Percentiles rank a stretch among this genome's conserved stretches.
Evolutionary conservation across 2,329 filamentous ascomycete genomes (phyloP).

Genomic region (Venturia oleaginea): DNA sequence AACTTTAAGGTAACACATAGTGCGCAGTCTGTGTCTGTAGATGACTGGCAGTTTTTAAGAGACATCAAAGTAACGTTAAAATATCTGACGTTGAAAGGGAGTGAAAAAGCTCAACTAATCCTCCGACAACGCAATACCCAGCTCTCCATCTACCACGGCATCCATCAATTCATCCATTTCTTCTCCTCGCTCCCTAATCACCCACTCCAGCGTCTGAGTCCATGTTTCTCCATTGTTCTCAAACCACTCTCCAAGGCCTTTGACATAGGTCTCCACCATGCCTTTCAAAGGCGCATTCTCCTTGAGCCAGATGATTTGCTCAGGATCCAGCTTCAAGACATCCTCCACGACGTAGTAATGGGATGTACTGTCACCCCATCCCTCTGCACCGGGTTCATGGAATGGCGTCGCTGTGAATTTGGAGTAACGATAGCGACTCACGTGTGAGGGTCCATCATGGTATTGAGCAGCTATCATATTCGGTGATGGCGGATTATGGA

Average conservation of each 20-base stretch:
- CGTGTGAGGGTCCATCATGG: constrained; percentile 16
- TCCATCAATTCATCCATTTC: constrained; percentile 50
- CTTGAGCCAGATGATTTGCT: constrained; percentile 48
- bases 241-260: constrained; percentile 49
- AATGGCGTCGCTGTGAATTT: constrained; percentile 39
- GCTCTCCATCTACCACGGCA: constrained; percentile 58
- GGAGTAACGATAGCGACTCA: constrained; percentile 32
- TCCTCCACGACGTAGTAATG: constrained; percentile 58
- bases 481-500: constrained; percentile 10
- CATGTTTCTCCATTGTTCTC: constrained; percentile 56
- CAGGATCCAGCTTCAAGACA: constrained; percentile 54
- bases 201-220: constrained; percentile 48
- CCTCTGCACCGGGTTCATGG: constrained; percentile 48
- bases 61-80: not conserved
- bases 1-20: not conserved
- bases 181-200: constrained; percentile 46
- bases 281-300: constrained; percentile 47
- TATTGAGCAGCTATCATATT: constrained; percentile 23
- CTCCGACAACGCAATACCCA: constrained; percentile 48
- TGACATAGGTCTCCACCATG: constrained; percentile 47
- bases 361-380: constrained; percentile 55
- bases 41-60: not conserved
- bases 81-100: not conserved
- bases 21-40: not conserved
- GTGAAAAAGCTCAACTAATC: not conserved